A percentile compares a stretch with the other conserved stretches of the same genome.
Evolutionary conservation across 257 asterid genomes (phyloP).

Genomic region (Nyctanthes arbortristis): DNA sequence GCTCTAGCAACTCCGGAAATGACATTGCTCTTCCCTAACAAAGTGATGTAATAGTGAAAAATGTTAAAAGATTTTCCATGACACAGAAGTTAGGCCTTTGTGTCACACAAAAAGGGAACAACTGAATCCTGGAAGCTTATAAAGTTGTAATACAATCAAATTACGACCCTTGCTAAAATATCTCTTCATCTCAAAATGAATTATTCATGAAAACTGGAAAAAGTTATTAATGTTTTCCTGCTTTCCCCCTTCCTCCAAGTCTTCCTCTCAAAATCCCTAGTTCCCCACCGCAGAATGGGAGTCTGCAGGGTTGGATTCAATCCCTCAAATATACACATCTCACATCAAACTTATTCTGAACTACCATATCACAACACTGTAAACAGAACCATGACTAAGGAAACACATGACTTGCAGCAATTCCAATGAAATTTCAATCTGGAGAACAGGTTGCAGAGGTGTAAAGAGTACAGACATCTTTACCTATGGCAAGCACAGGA

Average conservation of each 20-base stretch:
- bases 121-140: not conserved
- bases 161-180: not conserved
- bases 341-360: not conserved
- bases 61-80: not conserved
- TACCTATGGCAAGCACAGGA: constrained; percentile 87
- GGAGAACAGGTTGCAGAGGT: not conserved
- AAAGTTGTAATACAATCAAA: not conserved
- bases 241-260: no score
- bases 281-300: no score
- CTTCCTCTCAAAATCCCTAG: no score
- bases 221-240: not conserved
- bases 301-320: not conserved
- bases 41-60: constrained; percentile 12
- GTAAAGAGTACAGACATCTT: constrained; percentile 14
- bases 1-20: constrained; percentile 70
- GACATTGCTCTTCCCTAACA: constrained; percentile 76
- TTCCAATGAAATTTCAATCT: not conserved
- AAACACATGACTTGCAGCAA: not conserved
- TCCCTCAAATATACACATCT: not conserved
- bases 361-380: not conserved
- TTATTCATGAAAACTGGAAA: not conserved
- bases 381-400: not conserved
- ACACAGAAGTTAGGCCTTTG: not conserved
- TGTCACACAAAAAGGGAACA: not conserved
- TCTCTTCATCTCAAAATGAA: not conserved